These are phyloP conservation scores for Talaromyces piceae DNA, from an alignment of 2,329 filamentous ascomycete genomes.

Conservation along the genomic window DNA sequence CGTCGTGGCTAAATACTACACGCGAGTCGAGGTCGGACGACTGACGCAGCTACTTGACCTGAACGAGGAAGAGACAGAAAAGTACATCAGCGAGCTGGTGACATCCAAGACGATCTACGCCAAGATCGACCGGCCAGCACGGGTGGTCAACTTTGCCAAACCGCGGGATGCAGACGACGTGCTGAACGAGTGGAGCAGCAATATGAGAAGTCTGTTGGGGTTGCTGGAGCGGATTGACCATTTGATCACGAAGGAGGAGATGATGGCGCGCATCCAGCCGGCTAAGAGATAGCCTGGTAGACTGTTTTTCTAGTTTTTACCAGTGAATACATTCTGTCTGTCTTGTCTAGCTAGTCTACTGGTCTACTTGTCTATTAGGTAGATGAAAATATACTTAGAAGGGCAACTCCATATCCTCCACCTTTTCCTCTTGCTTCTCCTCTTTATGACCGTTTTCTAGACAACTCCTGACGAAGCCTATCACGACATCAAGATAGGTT, in stretches of 20 bases:
- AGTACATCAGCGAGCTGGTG: conserved; percentile 95
- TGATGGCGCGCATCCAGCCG: conserved; percentile 97
- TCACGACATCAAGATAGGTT: conserved; percentile 70
- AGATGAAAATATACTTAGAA: conserved; percentile 34
- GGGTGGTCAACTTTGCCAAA: conserved; percentile 90
- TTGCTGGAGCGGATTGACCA: conserved; percentile 89
- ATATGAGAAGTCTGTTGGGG: conserved; percentile 89
- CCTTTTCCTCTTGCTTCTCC: conserved; percentile 46
- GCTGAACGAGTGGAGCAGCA: conserved; percentile 95
- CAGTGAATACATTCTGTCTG: conserved; percentile 33
- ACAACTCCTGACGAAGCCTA: conserved; percentile 59
- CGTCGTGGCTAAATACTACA: conserved; percentile 98
- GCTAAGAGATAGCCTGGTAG: no score
- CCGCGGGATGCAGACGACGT: conserved; percentile 91
- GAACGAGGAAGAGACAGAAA: conserved; percentile 92
- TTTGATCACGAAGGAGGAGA: conserved; percentile 98
- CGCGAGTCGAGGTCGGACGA: conserved; percentile 85
- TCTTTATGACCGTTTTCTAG: conserved; percentile 32
- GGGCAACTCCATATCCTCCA: conserved; percentile 62
- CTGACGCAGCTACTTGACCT: conserved; percentile 87
- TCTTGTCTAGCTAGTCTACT: no score
- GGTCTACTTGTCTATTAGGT: background rate
- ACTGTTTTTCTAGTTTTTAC: no score
- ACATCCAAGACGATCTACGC: conserved; percentile 97
- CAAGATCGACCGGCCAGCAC: conserved; percentile 90